These are phyloP conservation scores for Diaporthe citri DNA, from an alignment of 2,329 filamentous ascomycete species.

Conservation along the genomic window DNA sequence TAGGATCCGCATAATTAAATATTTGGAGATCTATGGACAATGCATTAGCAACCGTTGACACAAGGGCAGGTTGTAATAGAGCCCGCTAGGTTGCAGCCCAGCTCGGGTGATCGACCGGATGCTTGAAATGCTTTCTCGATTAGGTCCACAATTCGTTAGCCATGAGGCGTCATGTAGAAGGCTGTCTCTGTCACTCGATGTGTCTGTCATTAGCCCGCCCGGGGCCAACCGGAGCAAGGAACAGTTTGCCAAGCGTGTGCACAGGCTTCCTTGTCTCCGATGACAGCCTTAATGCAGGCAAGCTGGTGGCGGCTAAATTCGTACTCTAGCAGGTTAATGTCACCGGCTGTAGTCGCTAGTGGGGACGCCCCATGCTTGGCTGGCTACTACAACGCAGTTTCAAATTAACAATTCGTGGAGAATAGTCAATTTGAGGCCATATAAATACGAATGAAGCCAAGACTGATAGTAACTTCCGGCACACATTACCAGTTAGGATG, in stretches of 20 bases:
- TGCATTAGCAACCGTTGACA: neutral
- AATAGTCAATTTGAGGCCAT: neutral
- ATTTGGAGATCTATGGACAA: neutral
- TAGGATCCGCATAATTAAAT: too few species aligned
- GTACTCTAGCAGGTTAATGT: neutral
- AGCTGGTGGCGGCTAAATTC: slow-evolving; percentile 23
- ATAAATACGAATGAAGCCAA: neutral
- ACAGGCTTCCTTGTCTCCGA: slow-evolving; percentile 9
- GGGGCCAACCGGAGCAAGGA: neutral
- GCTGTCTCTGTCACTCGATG: neutral
- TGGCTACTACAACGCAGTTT: neutral
- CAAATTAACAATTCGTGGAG: slow-evolving; percentile 16
- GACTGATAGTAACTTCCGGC: neutral
- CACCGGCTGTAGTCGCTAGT: neutral
- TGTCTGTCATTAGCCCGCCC: neutral
- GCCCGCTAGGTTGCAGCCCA: neutral
- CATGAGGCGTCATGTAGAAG: neutral
- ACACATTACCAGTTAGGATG: neutral
- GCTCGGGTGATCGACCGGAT: neutral
- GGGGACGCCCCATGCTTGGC: neutral
- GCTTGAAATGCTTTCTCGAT: neutral
- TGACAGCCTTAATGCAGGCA: neutral
- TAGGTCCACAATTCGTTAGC: neutral
- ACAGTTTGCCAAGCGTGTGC: neutral
- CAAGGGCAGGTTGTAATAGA: neutral